A percentile compares a stretch with the other conserved stretches of the same genome.
Evolutionary conservation across 768 basidiomycete genomes (phyloP).

Genomic region (Gloeophyllum trabeum): DNA sequence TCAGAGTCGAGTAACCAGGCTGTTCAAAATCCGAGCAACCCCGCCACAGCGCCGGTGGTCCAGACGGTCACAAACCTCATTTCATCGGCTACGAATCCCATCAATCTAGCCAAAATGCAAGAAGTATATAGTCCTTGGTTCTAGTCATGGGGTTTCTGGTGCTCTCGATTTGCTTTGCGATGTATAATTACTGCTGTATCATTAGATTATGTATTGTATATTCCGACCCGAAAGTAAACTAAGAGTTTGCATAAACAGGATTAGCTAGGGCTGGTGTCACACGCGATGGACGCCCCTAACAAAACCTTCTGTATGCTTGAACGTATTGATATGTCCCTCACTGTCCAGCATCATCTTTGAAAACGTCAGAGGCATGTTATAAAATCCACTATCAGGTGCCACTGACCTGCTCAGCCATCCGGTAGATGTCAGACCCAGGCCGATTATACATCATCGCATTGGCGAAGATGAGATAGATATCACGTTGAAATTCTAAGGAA

Average conservation of each 20-base stretch:
- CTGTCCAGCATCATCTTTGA: conserved; percentile 68
- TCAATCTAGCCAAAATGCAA: conserved; percentile 75
- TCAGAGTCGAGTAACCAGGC: conserved; percentile 19
- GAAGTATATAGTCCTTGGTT: conserved; percentile 86
- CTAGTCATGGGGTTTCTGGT: too few species aligned
- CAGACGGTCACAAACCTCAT: conserved; percentile 80
- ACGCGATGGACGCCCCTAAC: too few species aligned
- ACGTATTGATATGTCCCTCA: conserved; percentile 52
- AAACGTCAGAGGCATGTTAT: conserved; percentile 2
- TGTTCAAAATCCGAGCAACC: conserved; percentile 18
- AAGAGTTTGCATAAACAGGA: too few species aligned
- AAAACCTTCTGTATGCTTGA: conserved; percentile 69
- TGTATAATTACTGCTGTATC: not conserved
- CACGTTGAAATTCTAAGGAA: conserved; percentile 82
- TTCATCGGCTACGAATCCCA: conserved; percentile 76
- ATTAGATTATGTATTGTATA: not conserved
- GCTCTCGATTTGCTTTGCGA: too few species aligned
- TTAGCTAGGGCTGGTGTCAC: too few species aligned
- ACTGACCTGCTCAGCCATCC: conserved; percentile 86
- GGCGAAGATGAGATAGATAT: conserved; percentile 88
- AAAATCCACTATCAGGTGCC: not conserved
- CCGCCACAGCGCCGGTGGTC: conserved; percentile 41
- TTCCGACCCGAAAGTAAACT: too few species aligned
- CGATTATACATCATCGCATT: conserved; percentile 97
- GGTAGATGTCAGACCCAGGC: conserved; percentile 74